Conservation (phyloP, 2,329 filamentous ascomycete species). For the Lasiodiplodia citricola region DNA sequence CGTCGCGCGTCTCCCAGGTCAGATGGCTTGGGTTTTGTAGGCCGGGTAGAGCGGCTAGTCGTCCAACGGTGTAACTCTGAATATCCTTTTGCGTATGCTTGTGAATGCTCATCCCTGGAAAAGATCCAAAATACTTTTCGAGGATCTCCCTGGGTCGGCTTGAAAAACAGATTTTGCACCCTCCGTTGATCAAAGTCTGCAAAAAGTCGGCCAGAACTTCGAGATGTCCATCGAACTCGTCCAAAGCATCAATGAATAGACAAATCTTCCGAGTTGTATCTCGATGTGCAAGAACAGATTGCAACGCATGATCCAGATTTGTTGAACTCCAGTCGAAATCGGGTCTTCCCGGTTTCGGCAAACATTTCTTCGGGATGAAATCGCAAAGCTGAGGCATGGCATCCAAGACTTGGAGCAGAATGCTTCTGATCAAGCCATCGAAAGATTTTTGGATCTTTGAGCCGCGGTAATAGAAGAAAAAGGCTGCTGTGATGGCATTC, state of each 20-base stretch:
- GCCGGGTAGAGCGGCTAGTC: not conserved
- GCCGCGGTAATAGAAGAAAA: slow-evolving; percentile 53
- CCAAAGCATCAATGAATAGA: slow-evolving; percentile 13
- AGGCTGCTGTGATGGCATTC: slow-evolving; percentile 39
- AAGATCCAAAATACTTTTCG: slow-evolving; percentile 24
- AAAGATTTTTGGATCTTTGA: slow-evolving; percentile 48
- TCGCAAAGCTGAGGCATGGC: not conserved
- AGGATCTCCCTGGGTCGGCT: slow-evolving; percentile 29
- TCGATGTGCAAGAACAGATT: not conserved
- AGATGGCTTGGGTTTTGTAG: not conserved
- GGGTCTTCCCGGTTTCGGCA: not conserved
- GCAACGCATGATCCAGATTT: not conserved
- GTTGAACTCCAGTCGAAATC: not conserved
- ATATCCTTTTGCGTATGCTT: slow-evolving; percentile 30
- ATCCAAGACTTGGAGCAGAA: slow-evolving; percentile 41
- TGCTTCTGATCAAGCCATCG: slow-evolving; percentile 46
- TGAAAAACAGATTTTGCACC: slow-evolving; percentile 18
- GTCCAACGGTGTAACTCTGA: slow-evolving; percentile 14
- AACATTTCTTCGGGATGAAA: not conserved
- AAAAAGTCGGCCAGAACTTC: not conserved
- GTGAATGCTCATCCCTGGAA: slow-evolving; percentile 25
- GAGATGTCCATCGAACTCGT: slow-evolving; percentile 11
- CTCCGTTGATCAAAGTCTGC: not conserved
- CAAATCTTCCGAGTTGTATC: not conserved
- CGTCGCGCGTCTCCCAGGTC: not conserved